Evolutionary conservation across 129 eudicot species (phyloP), one percentile per base, ranked within the genome.

Genomic region (Apium graveolens): DNA sequence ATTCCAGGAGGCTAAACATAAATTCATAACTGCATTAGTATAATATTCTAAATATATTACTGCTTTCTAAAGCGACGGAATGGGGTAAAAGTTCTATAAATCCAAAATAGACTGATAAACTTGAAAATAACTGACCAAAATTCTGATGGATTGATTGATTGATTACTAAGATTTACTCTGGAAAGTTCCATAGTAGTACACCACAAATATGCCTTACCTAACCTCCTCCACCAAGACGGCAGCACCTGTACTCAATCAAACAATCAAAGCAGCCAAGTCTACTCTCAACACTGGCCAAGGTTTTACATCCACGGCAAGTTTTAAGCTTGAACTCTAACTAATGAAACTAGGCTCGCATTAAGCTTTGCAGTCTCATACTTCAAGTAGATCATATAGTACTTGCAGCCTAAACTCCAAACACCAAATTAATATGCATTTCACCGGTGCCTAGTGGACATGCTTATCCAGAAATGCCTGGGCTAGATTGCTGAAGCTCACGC

Each of bases 391-490:
- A 49, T 49, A 18, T 18, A 5, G 7, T 14, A 46, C 53, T 21
- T 55, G 9, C 27, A 55, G 11, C 66, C 4, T 21, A 24, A n/a
- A 9, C 31, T 57, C 3, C 32, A 24, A n/a, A 24, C 31, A 57
- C n/a, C 32, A 9, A 65, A 26, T 21, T 24, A 8, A 17, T 20
- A 31, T 43, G 27, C 65, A 55, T 10, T 9, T 74, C 78, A 51
- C 68, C 45, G 62, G 68, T 57, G 37, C 9, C 69, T 57, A 53
- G 76, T 37, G 73, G 43, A 84, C 86, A 77, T 89, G 89, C 86
- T 88, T 91, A 80, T 94, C 98, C 82, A 91, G 73, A 76, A 94
- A 88, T 24, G 93, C 89, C 79, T 81, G 94, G 78, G 93, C 98
- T 38, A 91, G 87, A 80, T 93, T 91, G 81, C 90, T 74, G 81